Evolutionary conservation across 257 asterid genomes (phyloP).

Genomic region (Thymus quinquecostatus): DNA sequence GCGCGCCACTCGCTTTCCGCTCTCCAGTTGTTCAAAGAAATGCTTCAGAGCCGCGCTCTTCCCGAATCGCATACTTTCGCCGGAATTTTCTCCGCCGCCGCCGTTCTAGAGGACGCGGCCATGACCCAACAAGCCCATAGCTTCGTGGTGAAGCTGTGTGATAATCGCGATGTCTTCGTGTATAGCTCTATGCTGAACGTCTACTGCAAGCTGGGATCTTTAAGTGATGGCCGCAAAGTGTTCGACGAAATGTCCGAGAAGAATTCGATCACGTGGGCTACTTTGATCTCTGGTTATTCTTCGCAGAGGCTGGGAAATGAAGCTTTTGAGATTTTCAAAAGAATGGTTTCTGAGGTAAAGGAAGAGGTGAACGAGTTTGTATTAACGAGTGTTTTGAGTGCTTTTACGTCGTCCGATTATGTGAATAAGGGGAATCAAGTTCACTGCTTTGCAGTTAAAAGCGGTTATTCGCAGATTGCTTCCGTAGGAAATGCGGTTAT

Average conservation of each 20-base stretch:
- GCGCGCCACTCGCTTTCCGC: constrained; percentile 48
- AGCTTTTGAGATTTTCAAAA: constrained; percentile 56
- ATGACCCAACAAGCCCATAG: constrained; percentile 62
- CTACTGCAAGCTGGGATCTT: constrained; percentile 58
- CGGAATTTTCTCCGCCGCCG: constrained; percentile 64
- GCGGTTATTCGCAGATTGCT: constrained; percentile 45
- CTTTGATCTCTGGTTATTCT: constrained; percentile 85
- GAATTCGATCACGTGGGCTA: constrained; percentile 82
- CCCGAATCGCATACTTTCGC: constrained; percentile 78
- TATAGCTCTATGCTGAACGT: constrained; percentile 63
- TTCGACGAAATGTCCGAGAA: constrained; percentile 77
- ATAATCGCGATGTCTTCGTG: constrained; percentile 59
- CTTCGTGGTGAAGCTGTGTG: constrained; percentile 46
- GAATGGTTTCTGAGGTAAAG: constrained; percentile 41
- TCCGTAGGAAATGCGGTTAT: constrained; percentile 83
- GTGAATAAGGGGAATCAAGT: constrained; percentile 58
- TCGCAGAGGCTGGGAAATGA: constrained; percentile 49
- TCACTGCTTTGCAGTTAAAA: constrained; percentile 63
- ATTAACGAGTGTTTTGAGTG: constrained; percentile 77
- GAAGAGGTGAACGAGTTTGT: constrained; percentile 68
- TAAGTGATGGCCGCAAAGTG: constrained; percentile 57
- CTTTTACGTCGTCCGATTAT: constrained; percentile 48
- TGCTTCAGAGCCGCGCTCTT: constrained; percentile 45
- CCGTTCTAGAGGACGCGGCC: constrained; percentile 41
- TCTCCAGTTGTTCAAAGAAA: constrained; percentile 50